Evolutionary conservation across 2,329 filamentous ascomycete genomes (phyloP), one percentile per base, ranked within the genome.

Genomic region (Aspergillus piperis): DNA sequence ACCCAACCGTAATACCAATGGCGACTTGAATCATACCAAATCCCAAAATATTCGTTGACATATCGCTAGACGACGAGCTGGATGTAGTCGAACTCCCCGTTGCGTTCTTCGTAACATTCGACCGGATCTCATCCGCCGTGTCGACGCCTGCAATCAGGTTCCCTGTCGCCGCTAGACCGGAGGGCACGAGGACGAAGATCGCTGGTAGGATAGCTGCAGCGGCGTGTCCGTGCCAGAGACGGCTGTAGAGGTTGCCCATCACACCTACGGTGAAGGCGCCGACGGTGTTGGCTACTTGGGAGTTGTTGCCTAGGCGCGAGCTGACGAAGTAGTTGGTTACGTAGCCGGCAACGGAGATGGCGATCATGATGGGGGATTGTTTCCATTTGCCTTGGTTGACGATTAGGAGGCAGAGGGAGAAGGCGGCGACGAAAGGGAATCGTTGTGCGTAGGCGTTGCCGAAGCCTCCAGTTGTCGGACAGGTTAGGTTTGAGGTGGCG

Each of bases 121-220:
- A 68, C 5, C 66, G 62, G 2, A 86, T 84, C 64, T 86, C 80
- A 63, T 87, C 80, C 0, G 86, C 85, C 3, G 80, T 82, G 8
- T 81, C 81, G 48, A 88, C 78, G 13, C 86, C 85, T 0, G 80
- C 78, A 1, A 88, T 80, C 17, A 88, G 70, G 4, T 79, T 82
- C 1, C 86, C 86, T 55, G 79, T 80, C 0, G 85, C 84, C 2
- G 84, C 82, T 13, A 88, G 73, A 2, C 85, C 84, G 2, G 80
- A 83, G 0, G 85, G 85, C 1, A 88, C 84, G 63, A 86, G 84
- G 1, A 86, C 83, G 65, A 95, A 96, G 66, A 96, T 95, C 8
- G 89, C 92, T 0, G 92, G 92, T 11, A 96, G 80, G 82, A 96
- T 90, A 3, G 90, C 89, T 0, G 91, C 90, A 0, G 91, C 91